Evolutionary conservation across 2,329 filamentous ascomycete genomes (phyloP), one percentile per base, ranked within the genome.

Genomic region (Sodiomyces alkalinus): DNA sequence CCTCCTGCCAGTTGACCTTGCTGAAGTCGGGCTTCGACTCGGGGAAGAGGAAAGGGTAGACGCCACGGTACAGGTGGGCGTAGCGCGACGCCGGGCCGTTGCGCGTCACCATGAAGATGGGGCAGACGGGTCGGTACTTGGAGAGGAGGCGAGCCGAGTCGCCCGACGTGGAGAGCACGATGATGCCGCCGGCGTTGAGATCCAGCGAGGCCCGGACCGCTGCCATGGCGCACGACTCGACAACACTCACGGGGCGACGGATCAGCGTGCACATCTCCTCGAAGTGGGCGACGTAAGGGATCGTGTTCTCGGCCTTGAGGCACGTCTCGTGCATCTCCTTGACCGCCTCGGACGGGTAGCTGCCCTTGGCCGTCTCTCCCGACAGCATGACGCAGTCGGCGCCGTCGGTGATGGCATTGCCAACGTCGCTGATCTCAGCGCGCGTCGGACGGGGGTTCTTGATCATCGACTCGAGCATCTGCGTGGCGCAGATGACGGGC

Each of bases 391-490:
- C 90, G 62, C 90, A 98, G 71, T 98, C 90, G 37, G 87, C 85
- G 48, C 90, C 90, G 51, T 98, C 90, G 29, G 92, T 82, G 41
- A 98, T 85, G 42, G 90, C 90, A 58, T 98, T 98, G 45, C 90
- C 90, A 38, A 98, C 90, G 52, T 98, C 90, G 51, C 82, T 92
- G 54, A 98, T 92, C 67, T 98, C 90, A 40, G 90, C 90, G 60
- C 90, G 85, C 39, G 90, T 98, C 28, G 90, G 90, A 39, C 90
- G 82, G 42, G 90, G 90, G 69, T 98, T 98, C 72, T 93, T 94
- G 59, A 93, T 98, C 90, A 98, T 98, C 40, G 85, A 93, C 73
- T 98, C 90, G 44, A 98, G 74, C 90, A 98, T 98, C 68, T 98
- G 90, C 22, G 90, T 98, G 35, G 90, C 90, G 61, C 87, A 96